Conservation (phyloP, 495 filamentous ascomycete genomes). For the Neurospora discreta region DNA sequence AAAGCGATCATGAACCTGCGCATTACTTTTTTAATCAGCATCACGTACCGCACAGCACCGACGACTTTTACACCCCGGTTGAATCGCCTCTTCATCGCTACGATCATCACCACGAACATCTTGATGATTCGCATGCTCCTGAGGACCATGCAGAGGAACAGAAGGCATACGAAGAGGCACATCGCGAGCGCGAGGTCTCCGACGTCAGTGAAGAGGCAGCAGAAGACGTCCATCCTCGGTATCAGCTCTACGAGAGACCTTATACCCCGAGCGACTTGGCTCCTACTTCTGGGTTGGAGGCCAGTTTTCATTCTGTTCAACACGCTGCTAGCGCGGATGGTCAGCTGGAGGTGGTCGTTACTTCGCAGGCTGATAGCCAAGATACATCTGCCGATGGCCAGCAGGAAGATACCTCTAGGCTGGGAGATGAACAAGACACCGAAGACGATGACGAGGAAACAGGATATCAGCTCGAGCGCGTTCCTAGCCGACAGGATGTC, state of each 20-base stretch:
- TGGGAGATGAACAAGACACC: neutral
- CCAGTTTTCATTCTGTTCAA: neutral
- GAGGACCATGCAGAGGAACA: neutral
- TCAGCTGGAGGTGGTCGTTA: neutral
- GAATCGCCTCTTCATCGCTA: neutral
- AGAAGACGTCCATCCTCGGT: neutral
- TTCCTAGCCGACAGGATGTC: neutral
- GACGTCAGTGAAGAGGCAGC: neutral
- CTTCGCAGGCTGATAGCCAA: neutral
- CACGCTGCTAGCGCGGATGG: neutral
- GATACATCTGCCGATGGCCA: neutral
- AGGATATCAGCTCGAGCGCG: neutral
- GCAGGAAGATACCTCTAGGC: neutral
- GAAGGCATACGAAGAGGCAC: neutral
- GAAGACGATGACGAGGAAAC: neutral
- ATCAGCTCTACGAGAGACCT: neutral
- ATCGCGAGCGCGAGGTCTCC: neutral
- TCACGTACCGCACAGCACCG: neutral
- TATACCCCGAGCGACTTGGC: neutral
- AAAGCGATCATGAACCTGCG: neutral
- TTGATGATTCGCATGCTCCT: neutral
- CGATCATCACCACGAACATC: neutral
- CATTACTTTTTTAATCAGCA: neutral
- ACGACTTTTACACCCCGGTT: neutral
- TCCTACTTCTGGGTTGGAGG: neutral